Conservation (phyloP, 441 rosid genomes). For the Brassica hybrid region DNA sequence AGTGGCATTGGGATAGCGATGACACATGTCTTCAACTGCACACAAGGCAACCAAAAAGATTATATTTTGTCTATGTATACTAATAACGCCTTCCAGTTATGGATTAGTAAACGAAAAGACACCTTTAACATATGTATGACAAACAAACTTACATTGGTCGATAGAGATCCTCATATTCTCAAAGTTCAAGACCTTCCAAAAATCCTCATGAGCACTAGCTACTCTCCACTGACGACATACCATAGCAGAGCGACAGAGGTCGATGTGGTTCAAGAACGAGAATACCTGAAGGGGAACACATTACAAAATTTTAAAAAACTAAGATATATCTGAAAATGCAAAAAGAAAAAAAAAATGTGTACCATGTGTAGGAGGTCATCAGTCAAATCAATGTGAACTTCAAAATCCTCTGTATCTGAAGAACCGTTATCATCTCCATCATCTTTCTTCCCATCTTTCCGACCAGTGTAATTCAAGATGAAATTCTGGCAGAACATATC, state of each 20-base stretch:
- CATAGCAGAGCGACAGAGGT: conserved; percentile 87
- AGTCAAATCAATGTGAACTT: conserved; percentile 92
- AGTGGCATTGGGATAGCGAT: conserved; percentile 86
- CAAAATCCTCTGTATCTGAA: conserved; percentile 60
- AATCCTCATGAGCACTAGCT: conserved; percentile 97
- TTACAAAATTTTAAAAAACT: background rate
- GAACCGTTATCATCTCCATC: conserved; percentile 56
- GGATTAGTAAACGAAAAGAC: background rate
- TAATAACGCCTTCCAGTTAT: background rate
- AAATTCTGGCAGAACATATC: conserved; percentile 65
- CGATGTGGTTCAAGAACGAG: conserved; percentile 78
- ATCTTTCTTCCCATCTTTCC: conserved; percentile 58
- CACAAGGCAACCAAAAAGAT: no score
- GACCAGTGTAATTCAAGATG: conserved; percentile 58
- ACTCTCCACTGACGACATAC: conserved; percentile 97
- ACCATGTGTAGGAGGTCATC: conserved; percentile 97
- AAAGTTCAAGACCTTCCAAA: conserved; percentile 94
- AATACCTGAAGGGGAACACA: conserved; percentile 65
- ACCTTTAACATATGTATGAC: background rate
- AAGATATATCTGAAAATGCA: background rate
- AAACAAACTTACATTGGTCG: conserved; percentile 80
- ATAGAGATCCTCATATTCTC: conserved; percentile 76
- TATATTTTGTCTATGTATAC: background rate
- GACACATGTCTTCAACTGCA: conserved; percentile 73
- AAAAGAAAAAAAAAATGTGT: conserved; percentile 14